Base-by-base conservation (phyloP, 768 basidiomycete genomes). In the Psilocybe cyanescens region DNA sequence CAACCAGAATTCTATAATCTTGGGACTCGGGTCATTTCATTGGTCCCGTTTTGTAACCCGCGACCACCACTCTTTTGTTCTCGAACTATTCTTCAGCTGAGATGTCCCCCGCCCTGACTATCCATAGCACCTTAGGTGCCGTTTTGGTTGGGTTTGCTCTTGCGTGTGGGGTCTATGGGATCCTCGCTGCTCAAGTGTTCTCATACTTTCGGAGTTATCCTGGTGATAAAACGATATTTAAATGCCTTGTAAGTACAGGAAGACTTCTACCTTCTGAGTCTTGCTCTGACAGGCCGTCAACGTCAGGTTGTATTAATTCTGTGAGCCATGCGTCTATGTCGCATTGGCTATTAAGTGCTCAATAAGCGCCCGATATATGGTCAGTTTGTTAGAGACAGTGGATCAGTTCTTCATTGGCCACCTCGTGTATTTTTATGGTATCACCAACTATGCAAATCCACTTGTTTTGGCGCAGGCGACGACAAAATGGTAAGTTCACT, bases 331-430 rank as follows among this genome's bases (percentile, higher is more conserved):
- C 48, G 24, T 35, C 1, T 6, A 39, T 4, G n/a, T 31, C 16
- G 11, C 11, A 35, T 29, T 4, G 41, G 41, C 50, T 58, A 11
- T 17, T 47, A 16, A 16, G 33, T 39, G 33, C 12, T 47, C 31
- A 31, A 44, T 2, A 47, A 19, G 48, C 35, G 41, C 41, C 41
- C n/a, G 41, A 44, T 12, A 8, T 55, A 17, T 53, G 46, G 46
- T 37, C 57, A 87, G 86, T 58, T n/a, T 85, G 16, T 67, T 88
- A 48, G 84, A 84, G 68, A 78, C 81, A 0, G 71, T 70, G 1
- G 86, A 89, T 62, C 84, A 88, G 68, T 74, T 68, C 6, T 80
- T 89, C 69, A 83, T 88, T 58, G 84, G 76, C 0, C 84, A 88
- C 63, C 70, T 81, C 17, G 72, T 83, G 44, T 90, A 89, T 70